phyloP scores from a whole-genome alignment of 116 monocot genomes.

The Dioscorea cayenensis region DNA sequence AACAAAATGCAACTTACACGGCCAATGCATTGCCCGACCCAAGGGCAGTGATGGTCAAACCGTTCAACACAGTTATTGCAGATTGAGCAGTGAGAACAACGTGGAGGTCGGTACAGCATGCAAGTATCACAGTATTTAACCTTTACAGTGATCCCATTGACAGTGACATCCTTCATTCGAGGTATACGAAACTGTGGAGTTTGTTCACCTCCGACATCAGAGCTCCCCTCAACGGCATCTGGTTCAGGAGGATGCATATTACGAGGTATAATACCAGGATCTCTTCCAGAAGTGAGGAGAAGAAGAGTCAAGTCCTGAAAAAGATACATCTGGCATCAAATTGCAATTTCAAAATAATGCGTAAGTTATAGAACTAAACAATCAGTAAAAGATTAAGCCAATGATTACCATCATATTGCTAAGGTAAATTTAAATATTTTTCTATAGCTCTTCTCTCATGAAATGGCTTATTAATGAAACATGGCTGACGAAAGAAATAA shows the following conservation, averaged over 20 bases:
- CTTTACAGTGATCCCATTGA: constrained; percentile 78
- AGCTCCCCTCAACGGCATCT: constrained; percentile 35
- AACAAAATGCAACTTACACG: constrained; percentile 33
- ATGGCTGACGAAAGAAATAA: no score
- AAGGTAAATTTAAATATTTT: no score
- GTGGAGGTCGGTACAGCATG: constrained; percentile 84
- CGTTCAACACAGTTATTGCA: constrained; percentile 84
- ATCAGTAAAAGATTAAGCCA: not conserved
- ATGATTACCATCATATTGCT: no score
- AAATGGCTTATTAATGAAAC: no score
- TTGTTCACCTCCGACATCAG: constrained; percentile 36
- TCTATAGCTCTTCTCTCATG: no score
- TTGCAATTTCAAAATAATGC: not conserved
- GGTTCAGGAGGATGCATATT: constrained; percentile 66
- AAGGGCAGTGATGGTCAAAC: constrained; percentile 91
- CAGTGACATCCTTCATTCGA: constrained; percentile 52
- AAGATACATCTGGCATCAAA: not conserved
- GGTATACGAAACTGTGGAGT: constrained; percentile 58
- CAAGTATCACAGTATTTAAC: constrained; percentile 83
- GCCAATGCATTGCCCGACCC: constrained; percentile 93
- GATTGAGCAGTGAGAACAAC: constrained; percentile 92
- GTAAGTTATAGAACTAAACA: not conserved
- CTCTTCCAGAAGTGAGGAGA: constrained; percentile 70
- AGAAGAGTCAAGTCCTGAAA: constrained; percentile 68
- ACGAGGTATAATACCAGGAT: constrained; percentile 83